phyloP scores from a whole-genome alignment of 345 rosid genomes.

The Syzygium oleosum region DNA sequence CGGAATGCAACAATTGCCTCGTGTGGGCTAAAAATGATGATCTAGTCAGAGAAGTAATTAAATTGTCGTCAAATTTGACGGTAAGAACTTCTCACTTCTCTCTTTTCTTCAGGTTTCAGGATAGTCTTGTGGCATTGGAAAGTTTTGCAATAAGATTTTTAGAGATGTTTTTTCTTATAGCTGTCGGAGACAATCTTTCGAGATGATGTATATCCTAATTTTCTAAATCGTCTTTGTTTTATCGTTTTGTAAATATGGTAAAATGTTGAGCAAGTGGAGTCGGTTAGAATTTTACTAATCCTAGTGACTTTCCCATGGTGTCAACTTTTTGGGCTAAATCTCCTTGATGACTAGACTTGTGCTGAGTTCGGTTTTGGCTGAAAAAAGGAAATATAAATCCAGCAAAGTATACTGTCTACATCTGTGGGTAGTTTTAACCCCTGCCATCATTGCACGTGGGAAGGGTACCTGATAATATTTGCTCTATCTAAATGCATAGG shows the following conservation, averaged over 20 bases:
- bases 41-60: conserved; percentile 68
- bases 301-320: background rate
- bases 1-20: conserved; percentile 58
- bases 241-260: background rate
- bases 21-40: conserved; percentile 91
- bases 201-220: background rate
- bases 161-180: background rate
- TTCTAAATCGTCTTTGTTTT: background rate
- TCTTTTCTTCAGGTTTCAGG: background rate
- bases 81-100: conserved; percentile 21
- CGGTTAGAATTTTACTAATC: background rate
- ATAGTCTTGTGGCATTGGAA: background rate
- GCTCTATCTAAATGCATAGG: background rate
- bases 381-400: background rate
- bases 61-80: conserved; percentile 33
- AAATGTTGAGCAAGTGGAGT: background rate
- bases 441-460: background rate
- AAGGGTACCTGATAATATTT: background rate
- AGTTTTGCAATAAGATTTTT: background rate
- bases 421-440: background rate
- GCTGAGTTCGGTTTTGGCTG: background rate
- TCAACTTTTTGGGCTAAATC: background rate
- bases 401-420: background rate
- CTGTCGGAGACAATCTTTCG: background rate
- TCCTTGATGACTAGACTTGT: background rate